Evolutionary conservation across 371 early-diverging fungal species (phyloP), one percentile per base, ranked within the genome.

Genomic region (Rhizopus delemar): DNA sequence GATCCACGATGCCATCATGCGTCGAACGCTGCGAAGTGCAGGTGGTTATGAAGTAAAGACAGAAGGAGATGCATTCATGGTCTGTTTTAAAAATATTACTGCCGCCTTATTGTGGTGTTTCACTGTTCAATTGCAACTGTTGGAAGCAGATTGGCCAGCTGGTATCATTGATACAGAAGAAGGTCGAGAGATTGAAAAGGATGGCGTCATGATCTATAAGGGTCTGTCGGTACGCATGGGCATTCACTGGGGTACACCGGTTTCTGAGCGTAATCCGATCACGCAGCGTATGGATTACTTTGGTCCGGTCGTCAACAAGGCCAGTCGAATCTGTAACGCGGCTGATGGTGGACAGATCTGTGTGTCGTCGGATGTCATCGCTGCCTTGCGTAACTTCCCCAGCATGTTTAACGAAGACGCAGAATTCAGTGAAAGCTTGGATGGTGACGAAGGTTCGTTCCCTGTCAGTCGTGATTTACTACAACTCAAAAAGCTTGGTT

Each of bases 1-100:
- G 74, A 85, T 89, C 29, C 97, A 97, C 70, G 94, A 95, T 71
- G 66, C 73, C 7, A 82, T 89, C 11, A 93, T 97, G 93, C 82
- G 97, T 28, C 82, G 90, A 49, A 83, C 89, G 35, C 77, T 97
- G 46, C 85, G 91, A 36, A 84, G 82, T 45, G 86, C 89, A 31
- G 94, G 94, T 48, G 97, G 97, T n/a, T 97, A 96, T 66, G 97
- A 97, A 69, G 97, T 97, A 43, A 96, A 96, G 69, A 96, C 95
- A 8, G 97, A 97, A 80, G 97, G 97, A 36, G 97, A 97, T 69
- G 95, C 95, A 0, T 92, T 96, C 68, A 95, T 95, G 93, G 94
- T 94, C 13, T 90, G 90, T 51, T 97, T 97, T 74, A 89, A 92
- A 22, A 89, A 92, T 51, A 88, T 93, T 9, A 82, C 91, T 0